Evolutionary conservation across 305 asterid genomes (phyloP), one percentile per base, ranked within the genome.

Genomic region (Fraxinus velutina): DNA sequence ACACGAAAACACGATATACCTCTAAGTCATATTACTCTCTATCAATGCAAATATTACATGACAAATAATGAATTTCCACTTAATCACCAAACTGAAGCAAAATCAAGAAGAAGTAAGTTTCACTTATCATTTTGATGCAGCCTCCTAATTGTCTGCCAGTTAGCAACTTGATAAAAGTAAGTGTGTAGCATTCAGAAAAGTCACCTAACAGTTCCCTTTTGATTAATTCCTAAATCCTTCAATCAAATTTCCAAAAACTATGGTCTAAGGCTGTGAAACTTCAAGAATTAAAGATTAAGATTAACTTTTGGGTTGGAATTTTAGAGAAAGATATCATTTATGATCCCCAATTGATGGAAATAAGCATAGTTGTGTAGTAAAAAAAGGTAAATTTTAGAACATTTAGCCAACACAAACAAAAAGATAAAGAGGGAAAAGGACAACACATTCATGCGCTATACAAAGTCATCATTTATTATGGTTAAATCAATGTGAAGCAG

Each of bases 391-490:
- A 64, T 2, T 42, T 42, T 42, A 10, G 50, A 42, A 42, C 50
- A 73, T 75, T 85, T 73, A 81, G 60, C 79, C 79, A 42, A 80
- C 34, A 42, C 13, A 42, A 39, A 8, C 47, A 39, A 39, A 42
- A 42, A 10, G 15, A 9, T 42, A 7, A 8, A 36, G 50, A 42
- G 50, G 80, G 86, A 71, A 68, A 80, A 76, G 57, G 83, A 79
- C 37, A 77, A 60, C 81, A 50, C 82, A 73, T 79, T 87, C 89
- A 74, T 83, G 86, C 86, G 80, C 85, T 76, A 83, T 79, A 60
- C 33, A 77, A 82, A 79, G 47, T 17, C 72, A 60, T 83, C 76
- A 86, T 76, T 73, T 12, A 47, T 47, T 39, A 39, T 39, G 3
- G 2, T 39, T 39, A 39, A 39, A 39, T 39, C 10, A 42, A 42